These are phyloP conservation scores for Aspergillus felis DNA, from an alignment of 2,329 filamentous ascomycete species.

Conservation along the genomic window DNA sequence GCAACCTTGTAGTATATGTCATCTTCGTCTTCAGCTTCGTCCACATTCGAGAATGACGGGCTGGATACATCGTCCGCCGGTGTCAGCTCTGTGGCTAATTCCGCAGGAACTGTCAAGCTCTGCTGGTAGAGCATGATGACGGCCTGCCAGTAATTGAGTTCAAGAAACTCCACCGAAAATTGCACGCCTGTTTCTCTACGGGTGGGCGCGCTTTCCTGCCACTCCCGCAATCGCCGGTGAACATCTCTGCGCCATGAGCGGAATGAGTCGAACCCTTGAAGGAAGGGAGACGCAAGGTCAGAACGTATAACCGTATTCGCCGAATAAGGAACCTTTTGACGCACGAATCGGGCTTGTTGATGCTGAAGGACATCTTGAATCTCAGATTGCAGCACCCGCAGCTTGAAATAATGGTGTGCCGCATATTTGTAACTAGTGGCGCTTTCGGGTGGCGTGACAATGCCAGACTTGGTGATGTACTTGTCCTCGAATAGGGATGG, in stretches of 20 bases:
- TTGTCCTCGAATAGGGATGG: slow-evolving; percentile 84
- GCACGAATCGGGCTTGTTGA: slow-evolving; percentile 78
- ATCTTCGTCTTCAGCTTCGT: slow-evolving; percentile 69
- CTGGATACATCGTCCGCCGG: slow-evolving; percentile 57
- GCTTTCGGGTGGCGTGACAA: slow-evolving; percentile 58
- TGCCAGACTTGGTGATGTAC: slow-evolving; percentile 77
- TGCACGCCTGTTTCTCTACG: slow-evolving; percentile 77
- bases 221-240: slow-evolving; percentile 75
- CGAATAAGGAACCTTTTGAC: slow-evolving; percentile 60
- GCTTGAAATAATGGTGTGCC: slow-evolving; percentile 84
- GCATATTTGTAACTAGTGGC: slow-evolving; percentile 85
- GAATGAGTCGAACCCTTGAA: slow-evolving; percentile 80
- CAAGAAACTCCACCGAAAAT: slow-evolving; percentile 84
- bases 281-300: slow-evolving; percentile 76
- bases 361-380: slow-evolving; percentile 92
- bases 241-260: slow-evolving; percentile 85
- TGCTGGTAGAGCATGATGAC: slow-evolving; percentile 95
- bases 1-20: slow-evolving; percentile 91
- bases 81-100: slow-evolving; percentile 74
- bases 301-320: slow-evolving; percentile 72
- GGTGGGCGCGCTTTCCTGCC: slow-evolving; percentile 78
- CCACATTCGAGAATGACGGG: slow-evolving; percentile 45
- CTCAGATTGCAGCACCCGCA: slow-evolving; percentile 86
- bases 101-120: slow-evolving; percentile 77
- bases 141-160: slow-evolving; percentile 96